Percentiles rank a stretch among this genome's conserved stretches.
These are phyloP conservation scores for Nicotiana attenuata DNA, from an alignment of 257 asterid species.

Conservation along the genomic window DNA sequence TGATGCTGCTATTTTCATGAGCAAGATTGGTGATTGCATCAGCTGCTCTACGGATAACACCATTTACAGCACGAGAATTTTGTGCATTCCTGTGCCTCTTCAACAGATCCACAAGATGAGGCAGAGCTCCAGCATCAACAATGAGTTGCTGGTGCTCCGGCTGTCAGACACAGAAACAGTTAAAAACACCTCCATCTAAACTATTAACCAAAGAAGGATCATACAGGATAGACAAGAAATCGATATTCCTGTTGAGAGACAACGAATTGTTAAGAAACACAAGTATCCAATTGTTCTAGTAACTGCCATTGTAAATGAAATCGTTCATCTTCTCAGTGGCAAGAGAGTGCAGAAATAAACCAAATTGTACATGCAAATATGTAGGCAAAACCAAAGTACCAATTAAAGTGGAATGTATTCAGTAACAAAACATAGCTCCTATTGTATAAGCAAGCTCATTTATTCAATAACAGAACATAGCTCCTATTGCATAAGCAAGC, in stretches of 20 bases:
- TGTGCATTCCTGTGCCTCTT: constrained; percentile 56
- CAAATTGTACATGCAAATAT: not conserved
- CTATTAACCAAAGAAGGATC: not conserved
- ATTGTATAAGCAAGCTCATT: not conserved
- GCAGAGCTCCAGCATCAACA: constrained; percentile 93
- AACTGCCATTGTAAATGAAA: not conserved
- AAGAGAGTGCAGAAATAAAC: not conserved
- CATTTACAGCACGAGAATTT: constrained; percentile 75
- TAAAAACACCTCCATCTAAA: not conserved
- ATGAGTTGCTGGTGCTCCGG: constrained; percentile 98
- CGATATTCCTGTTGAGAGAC: not conserved
- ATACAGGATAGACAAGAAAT: not conserved
- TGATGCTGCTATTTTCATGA: constrained; percentile 92
- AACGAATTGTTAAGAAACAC: not conserved
- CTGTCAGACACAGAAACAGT: constrained; percentile 34
- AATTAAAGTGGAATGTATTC: not conserved
- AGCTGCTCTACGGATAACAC: constrained; percentile 87
- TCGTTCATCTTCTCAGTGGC: not conserved
- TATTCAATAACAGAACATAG: not conserved
- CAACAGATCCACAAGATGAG: constrained; percentile 77
- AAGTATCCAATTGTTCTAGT: not conserved
- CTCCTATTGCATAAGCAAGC: not conserved
- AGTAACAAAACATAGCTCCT: not conserved
- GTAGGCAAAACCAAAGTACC: not conserved
- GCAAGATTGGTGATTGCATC: constrained; percentile 99